Conservation (phyloP, 257 asterid genomes). For the Petrea volubilis region DNA sequence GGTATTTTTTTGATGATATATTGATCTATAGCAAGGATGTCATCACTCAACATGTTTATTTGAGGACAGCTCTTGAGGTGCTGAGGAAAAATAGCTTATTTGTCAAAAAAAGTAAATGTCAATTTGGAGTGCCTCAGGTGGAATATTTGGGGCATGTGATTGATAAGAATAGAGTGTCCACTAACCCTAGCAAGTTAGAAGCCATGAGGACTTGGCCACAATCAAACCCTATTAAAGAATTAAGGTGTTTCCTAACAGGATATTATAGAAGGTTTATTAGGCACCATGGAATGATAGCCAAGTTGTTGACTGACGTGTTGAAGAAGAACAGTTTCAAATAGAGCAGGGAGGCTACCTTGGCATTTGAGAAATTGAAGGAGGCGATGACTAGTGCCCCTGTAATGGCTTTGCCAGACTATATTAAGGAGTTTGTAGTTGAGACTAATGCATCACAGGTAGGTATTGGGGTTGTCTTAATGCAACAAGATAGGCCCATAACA, state of each 20-base stretch:
- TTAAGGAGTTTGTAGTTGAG: not conserved
- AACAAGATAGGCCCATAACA: not conserved
- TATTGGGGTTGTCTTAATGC: not conserved
- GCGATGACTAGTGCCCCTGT: not conserved
- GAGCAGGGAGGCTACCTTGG: not conserved
- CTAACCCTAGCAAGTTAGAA: not conserved
- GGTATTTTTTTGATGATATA: not conserved
- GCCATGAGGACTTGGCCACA: not conserved
- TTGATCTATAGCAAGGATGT: not conserved
- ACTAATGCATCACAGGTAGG: not conserved
- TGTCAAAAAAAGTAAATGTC: not conserved
- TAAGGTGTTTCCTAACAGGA: not conserved
- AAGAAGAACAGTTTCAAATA: not conserved
- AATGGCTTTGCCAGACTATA: not conserved
- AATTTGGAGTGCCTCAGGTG: not conserved
- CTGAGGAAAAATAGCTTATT: not conserved
- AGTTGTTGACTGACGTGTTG: not conserved
- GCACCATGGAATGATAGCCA: not conserved
- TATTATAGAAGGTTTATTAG: not conserved
- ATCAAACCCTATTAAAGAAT: not conserved
- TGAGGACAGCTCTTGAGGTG: not conserved
- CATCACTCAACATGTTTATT: not conserved
- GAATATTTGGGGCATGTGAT: not conserved
- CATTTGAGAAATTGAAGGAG: not conserved
- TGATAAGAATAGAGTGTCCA: not conserved